Evolutionary conservation across 2,329 filamentous ascomycete species (phyloP).

Genomic region (Diaporthe sp.): DNA sequence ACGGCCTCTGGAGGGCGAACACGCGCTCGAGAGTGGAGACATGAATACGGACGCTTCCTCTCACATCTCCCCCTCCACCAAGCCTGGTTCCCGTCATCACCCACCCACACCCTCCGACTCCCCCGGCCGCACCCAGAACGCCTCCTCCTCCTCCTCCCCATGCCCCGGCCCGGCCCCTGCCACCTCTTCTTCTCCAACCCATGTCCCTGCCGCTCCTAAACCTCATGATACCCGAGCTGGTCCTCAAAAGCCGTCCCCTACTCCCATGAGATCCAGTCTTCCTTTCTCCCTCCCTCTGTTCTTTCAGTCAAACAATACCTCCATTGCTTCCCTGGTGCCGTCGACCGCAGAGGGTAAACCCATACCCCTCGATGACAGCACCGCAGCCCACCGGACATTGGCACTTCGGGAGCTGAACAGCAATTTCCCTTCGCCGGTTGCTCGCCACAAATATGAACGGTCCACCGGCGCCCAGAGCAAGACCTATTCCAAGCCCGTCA

Average conservation of each 20-base stretch:
- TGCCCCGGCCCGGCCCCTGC: conserved; percentile 38
- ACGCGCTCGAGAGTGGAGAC: conserved; percentile 42
- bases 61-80: conserved; percentile 32
- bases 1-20: conserved; percentile 41
- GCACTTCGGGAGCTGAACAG: conserved; percentile 72
- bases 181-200: conserved; percentile 43
- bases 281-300: conserved; percentile 64
- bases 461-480: conserved; percentile 68
- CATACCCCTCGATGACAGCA: conserved; percentile 69
- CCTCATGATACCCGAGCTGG: conserved; percentile 37
- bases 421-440: conserved; percentile 63
- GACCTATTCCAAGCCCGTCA: conserved; percentile 75
- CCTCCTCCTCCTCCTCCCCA: conserved; percentile 31
- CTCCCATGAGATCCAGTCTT: conserved; percentile 52
- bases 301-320: conserved; percentile 61
- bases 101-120: conserved; percentile 38
- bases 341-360: conserved; percentile 69
- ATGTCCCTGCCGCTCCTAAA: conserved; percentile 44
- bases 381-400: conserved; percentile 69
- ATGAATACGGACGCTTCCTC: conserved; percentile 41
- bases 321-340: conserved; percentile 66
- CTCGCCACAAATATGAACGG: conserved; percentile 68
- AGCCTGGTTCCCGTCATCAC: conserved; percentile 34
- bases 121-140: conserved; percentile 30
- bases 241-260: conserved; percentile 44